These are phyloP conservation scores for Pyrus betulifolia DNA, from an alignment of 306 rosid species.

Conservation along the genomic window DNA sequence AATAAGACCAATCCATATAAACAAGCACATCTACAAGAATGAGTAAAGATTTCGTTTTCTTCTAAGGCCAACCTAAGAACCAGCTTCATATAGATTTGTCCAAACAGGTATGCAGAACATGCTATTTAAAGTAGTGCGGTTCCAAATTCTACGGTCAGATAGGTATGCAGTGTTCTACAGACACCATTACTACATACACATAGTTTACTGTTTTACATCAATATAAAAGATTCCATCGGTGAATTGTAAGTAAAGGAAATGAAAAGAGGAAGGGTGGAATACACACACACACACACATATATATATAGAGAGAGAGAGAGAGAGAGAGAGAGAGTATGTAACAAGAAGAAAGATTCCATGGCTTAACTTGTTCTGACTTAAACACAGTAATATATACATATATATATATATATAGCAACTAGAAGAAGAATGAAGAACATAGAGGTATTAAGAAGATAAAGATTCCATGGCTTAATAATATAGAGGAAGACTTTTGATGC, in stretches of 20 bases:
- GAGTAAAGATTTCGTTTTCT: too few relatives aligned
- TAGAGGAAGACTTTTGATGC: too few relatives aligned
- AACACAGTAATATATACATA: neutral
- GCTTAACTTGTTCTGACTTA: neutral
- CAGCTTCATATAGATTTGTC: neutral
- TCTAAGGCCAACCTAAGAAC: neutral
- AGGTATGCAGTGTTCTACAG: neutral
- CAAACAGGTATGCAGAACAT: conserved; percentile 2
- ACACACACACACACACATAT: too few relatives aligned
- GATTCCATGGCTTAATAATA: too few relatives aligned
- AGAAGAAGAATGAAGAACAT: too few relatives aligned
- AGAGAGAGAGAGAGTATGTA: too few relatives aligned
- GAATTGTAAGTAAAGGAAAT: neutral
- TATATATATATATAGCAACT: too few relatives aligned
- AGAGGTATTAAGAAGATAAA: too few relatives aligned
- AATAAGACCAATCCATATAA: too few relatives aligned
- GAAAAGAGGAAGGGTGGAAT: neutral
- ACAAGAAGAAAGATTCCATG: neutral
- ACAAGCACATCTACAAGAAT: too few relatives aligned
- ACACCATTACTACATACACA: neutral
- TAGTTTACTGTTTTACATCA: neutral
- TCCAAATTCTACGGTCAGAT: neutral
- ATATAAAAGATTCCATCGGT: neutral
- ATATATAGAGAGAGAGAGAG: too few relatives aligned
- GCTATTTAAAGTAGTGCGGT: neutral